A percentile compares a stretch with the other conserved stretches of the same genome.
phyloP scores from a whole-genome alignment of 257 asterid genomes.

The Scutellaria minor region DNA sequence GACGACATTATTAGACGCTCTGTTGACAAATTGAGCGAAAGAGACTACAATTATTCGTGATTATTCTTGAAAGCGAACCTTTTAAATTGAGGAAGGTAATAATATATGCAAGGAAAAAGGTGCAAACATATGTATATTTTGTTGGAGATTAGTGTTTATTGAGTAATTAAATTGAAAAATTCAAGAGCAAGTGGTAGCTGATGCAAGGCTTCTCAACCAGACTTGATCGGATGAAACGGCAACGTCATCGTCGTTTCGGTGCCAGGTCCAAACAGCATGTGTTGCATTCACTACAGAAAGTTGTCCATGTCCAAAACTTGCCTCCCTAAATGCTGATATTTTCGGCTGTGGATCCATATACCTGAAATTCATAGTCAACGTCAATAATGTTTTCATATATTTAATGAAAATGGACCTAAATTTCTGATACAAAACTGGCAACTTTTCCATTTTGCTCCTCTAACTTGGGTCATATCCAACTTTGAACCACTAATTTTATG shows the following conservation, averaged over 20 bases:
- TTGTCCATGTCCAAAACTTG: constrained; percentile 91
- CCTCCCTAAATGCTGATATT: constrained; percentile 71
- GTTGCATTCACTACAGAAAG: constrained; percentile 57
- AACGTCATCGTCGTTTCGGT: constrained; percentile 60
- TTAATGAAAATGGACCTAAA: too few relatives aligned
- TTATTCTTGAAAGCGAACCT: too few relatives aligned
- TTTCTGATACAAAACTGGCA: too few relatives aligned
- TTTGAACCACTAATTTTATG: too few relatives aligned
- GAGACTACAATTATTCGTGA: too few relatives aligned
- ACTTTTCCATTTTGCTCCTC: too few relatives aligned
- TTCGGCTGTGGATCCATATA: constrained; percentile 56
- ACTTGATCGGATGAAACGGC: constrained; percentile 53
- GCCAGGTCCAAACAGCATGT: constrained; percentile 86
- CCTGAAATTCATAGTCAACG: constrained; percentile 37
- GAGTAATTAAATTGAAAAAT: neutral
- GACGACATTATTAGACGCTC: too few relatives aligned
- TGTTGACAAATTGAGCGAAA: too few relatives aligned
- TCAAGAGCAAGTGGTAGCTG: constrained; percentile 43
- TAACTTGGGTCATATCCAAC: too few relatives aligned
- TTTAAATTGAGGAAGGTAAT: too few relatives aligned
- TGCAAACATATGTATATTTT: too few relatives aligned
- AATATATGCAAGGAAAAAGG: too few relatives aligned
- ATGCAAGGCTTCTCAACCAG: constrained; percentile 55
- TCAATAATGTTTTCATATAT: neutral
- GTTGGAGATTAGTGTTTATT: neutral